phyloP scores from a whole-genome alignment of 106 monocot species.

The Dendrobium nobile region DNA sequence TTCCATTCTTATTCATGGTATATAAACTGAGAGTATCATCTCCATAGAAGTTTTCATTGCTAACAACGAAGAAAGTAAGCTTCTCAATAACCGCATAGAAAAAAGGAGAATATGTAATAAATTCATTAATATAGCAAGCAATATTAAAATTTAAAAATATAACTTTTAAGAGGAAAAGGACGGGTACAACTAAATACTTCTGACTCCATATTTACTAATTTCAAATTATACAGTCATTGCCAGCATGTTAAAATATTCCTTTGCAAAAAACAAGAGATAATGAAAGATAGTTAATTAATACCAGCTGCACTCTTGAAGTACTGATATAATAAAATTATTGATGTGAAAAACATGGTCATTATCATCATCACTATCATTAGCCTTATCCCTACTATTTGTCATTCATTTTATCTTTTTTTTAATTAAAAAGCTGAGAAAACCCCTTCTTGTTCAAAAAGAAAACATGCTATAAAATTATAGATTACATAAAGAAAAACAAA shows the following conservation, averaged over 20 bases:
- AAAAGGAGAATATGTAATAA: not conserved
- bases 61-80: constrained; percentile 23
- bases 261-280: not conserved
- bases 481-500: too few relatives aligned
- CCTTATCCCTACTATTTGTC: not conserved
- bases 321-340: not conserved
- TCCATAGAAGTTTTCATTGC: constrained; percentile 80
- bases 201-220: not conserved
- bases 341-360: not conserved
- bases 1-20: constrained; percentile 63
- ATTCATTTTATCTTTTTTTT: too few relatives aligned
- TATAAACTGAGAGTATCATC: constrained; percentile 60
- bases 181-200: not conserved
- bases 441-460: too few relatives aligned
- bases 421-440: too few relatives aligned
- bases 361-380: not conserved
- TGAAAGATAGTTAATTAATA: not conserved
- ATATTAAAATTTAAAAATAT: not conserved
- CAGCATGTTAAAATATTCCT: not conserved
- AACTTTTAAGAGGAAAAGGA: not conserved
- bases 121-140: not conserved
- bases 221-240: not conserved
- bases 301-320: not conserved
- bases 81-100: not conserved
- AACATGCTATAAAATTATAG: too few relatives aligned